These are phyloP conservation scores for Penicillium coprophilum DNA, from an alignment of 495 filamentous ascomycete species.

Conservation along the genomic window DNA sequence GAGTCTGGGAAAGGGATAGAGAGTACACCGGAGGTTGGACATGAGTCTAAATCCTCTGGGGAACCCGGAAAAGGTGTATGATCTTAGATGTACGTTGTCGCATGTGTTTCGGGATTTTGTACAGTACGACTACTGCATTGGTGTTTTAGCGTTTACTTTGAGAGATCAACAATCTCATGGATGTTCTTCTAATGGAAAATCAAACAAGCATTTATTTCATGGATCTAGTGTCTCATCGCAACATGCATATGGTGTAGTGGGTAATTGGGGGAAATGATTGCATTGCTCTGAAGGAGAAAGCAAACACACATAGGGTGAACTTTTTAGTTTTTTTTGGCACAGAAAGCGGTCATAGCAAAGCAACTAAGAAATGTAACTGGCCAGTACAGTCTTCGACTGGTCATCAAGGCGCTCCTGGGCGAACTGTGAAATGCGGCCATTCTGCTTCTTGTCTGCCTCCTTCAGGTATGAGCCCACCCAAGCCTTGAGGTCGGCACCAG, in stretches of 20 bases:
- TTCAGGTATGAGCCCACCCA: slow-evolving; percentile 78
- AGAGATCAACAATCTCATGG: background rate
- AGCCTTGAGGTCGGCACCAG: slow-evolving; percentile 66
- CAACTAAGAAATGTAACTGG: slow-evolving; percentile 53
- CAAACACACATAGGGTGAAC: background rate
- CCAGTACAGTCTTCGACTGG: slow-evolving; percentile 54
- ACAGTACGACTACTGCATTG: background rate
- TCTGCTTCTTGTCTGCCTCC: slow-evolving; percentile 55
- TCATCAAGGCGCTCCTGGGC: slow-evolving; percentile 59
- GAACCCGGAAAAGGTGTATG: background rate
- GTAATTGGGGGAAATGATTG: background rate
- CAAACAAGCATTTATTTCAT: slow-evolving; percentile 13
- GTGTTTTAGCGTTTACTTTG: background rate
- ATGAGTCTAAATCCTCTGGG: background rate
- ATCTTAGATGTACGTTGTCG: background rate
- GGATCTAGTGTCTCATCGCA: slow-evolving; percentile 18
- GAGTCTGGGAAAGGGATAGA: background rate
- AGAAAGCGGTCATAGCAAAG: background rate
- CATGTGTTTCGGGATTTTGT: background rate
- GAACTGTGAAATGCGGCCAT: slow-evolving; percentile 55
- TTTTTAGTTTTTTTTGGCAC: slow-evolving; percentile 5
- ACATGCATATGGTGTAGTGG: slow-evolving; percentile 11
- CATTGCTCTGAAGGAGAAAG: background rate
- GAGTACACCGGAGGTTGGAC: background rate
- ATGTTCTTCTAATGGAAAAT: background rate